These are phyloP conservation scores for Flammula alnicola DNA, from an alignment of 1,284 basidiomycete genomes.

Conservation along the genomic window DNA sequence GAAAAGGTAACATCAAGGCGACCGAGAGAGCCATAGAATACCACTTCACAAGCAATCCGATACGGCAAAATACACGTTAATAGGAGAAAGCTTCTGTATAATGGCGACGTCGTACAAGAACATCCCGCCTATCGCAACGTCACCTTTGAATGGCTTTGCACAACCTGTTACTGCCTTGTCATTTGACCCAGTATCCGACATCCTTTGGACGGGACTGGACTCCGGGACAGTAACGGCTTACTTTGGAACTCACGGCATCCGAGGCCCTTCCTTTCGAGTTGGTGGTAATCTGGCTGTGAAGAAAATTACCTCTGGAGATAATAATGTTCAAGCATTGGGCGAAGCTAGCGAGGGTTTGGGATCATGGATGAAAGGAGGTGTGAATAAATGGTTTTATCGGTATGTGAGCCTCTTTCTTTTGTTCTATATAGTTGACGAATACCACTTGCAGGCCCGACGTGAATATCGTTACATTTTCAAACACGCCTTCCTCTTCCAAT, in stretches of 20 bases:
- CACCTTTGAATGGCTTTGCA: constrained; percentile 37
- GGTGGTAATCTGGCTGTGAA: constrained; percentile 68
- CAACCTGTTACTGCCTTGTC: constrained; percentile 74
- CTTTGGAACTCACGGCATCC: constrained; percentile 67
- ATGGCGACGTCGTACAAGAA: constrained; percentile 22
- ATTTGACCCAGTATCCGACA: constrained; percentile 91
- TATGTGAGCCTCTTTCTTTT: constrained; percentile 31
- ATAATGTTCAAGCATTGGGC: constrained; percentile 70
- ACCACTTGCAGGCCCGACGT: constrained; percentile 40
- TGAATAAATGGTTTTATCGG: constrained; percentile 80
- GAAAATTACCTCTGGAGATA: constrained; percentile 76
- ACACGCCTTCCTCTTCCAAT: constrained; percentile 52
- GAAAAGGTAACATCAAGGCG: no score
- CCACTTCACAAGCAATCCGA: no score
- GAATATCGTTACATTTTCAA: constrained; percentile 65
- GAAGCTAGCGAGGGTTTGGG: constrained; percentile 65
- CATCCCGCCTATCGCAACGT: constrained; percentile 13
- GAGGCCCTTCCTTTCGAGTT: constrained; percentile 81
- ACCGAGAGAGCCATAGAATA: no score
- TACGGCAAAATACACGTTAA: no score
- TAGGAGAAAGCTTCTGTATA: neutral
- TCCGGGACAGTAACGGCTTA: constrained; percentile 77
- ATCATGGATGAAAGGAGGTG: constrained; percentile 80
- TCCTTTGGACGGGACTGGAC: constrained; percentile 85
- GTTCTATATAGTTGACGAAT: neutral